phyloP scores from a whole-genome alignment of 805 yeast species.

The Scheffersomyces amazonensis region DNA sequence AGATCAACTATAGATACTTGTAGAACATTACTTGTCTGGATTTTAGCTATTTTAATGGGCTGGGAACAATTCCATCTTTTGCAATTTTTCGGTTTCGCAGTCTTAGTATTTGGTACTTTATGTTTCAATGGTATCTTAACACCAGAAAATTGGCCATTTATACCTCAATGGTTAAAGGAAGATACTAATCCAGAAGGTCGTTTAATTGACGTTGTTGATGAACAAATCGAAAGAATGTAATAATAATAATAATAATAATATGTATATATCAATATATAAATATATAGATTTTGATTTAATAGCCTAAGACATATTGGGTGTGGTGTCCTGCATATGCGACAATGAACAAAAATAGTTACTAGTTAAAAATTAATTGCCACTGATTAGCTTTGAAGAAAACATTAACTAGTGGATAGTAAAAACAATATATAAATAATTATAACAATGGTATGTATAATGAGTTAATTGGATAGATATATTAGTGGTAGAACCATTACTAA shows the following conservation, averaged over 20 bases:
- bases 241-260: background rate
- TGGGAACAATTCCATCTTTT: slow-evolving; percentile 70
- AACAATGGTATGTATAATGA: too few species aligned
- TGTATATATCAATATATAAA: too few species aligned
- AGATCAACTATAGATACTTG: slow-evolving; percentile 78
- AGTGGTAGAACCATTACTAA: too few species aligned
- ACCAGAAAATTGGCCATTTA: slow-evolving; percentile 45
- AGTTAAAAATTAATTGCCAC: too few species aligned
- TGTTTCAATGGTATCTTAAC: slow-evolving; percentile 67
- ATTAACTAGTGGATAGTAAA: too few species aligned
- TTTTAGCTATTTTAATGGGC: slow-evolving; percentile 63
- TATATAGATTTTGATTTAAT: too few species aligned
- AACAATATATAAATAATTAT: too few species aligned
- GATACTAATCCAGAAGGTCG: slow-evolving; percentile 10
- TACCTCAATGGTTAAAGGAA: slow-evolving; percentile 34
- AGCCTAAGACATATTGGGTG: too few species aligned
- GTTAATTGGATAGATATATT: too few species aligned
- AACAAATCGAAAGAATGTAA: slow-evolving; percentile 26
- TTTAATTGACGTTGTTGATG: slow-evolving; percentile 24
- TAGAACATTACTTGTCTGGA: slow-evolving; percentile 73
- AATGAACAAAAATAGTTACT: background rate
- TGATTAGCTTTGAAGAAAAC: too few species aligned
- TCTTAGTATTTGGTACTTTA: slow-evolving; percentile 69
- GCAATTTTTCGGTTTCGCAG: slow-evolving; percentile 61
- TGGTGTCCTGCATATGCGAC: too few species aligned